Evolutionary conservation across 495 filamentous ascomycete genomes (phyloP).

Genomic region (Terfezia boudieri): DNA sequence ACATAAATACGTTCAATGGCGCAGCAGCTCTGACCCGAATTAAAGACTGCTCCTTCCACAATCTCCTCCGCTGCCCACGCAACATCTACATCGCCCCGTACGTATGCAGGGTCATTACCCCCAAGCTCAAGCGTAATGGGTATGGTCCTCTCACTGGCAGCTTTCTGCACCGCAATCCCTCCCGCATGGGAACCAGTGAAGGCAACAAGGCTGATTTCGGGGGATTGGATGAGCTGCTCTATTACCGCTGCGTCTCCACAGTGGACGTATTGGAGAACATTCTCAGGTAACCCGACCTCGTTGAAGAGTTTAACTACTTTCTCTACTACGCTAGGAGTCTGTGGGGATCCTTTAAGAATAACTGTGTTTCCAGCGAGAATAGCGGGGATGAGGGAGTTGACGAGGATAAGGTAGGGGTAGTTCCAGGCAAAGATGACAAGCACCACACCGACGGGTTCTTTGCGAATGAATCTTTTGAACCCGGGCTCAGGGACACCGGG

Average conservation of each 20-base stretch:
- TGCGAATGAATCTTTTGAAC: conserved; percentile 72
- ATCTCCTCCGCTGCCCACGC: conserved; percentile 82
- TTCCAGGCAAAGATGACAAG: conserved; percentile 91
- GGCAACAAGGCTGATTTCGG: conserved; percentile 52
- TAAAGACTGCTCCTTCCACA: conserved; percentile 85
- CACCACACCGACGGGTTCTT: conserved; percentile 62
- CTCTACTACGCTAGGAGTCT: conserved; percentile 78
- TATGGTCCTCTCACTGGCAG: conserved; percentile 56
- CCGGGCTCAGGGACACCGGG: conserved; percentile 61
- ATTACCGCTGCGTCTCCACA: conserved; percentile 49
- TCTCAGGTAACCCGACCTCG: conserved; percentile 53
- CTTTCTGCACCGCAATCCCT: conserved; percentile 62
- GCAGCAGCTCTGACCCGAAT: conserved; percentile 93
- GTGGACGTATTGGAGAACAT: conserved; percentile 78
- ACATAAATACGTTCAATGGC: conserved; percentile 84
- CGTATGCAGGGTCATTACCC: conserved; percentile 81
- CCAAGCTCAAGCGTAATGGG: conserved; percentile 75
- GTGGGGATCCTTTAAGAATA: conserved; percentile 80
- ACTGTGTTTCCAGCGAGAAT: conserved; percentile 70
- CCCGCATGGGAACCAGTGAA: conserved; percentile 88
- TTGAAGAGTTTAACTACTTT: conserved; percentile 50
- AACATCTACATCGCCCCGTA: conserved; percentile 66
- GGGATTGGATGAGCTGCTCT: conserved; percentile 48
- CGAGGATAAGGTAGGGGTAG: conserved; percentile 77
- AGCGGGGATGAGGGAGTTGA: conserved; percentile 77